Evolutionary conservation across 805 yeast species (phyloP).

Genomic region (Starmera pachycereana): DNA sequence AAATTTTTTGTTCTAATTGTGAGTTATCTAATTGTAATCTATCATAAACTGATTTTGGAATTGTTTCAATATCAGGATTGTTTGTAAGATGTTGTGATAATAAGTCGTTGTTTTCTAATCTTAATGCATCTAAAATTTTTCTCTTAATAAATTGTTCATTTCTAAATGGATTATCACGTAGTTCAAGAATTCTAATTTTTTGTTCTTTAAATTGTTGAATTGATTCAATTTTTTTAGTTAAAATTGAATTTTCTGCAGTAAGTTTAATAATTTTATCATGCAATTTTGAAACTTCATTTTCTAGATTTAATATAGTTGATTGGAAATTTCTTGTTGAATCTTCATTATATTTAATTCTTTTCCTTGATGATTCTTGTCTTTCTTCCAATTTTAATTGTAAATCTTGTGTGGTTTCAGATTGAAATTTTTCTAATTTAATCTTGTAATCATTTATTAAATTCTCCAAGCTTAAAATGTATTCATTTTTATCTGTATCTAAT

Average conservation of each 20-base stretch:
- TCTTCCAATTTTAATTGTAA: too few relatives aligned
- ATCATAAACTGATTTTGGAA: conserved; percentile 59
- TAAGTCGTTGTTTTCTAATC: conserved; percentile 50
- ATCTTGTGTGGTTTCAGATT: conserved; percentile 4
- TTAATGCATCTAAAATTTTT: conserved; percentile 37
- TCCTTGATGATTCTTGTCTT: conserved; percentile 20
- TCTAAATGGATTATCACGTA: conserved; percentile 55
- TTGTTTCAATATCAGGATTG: conserved; percentile 17
- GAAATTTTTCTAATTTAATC: conserved; percentile 32
- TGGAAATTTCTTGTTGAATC: conserved; percentile 15
- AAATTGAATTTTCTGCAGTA: conserved; percentile 24
- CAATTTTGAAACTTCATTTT: conserved; percentile 30
- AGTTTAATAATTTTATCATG: conserved; percentile 26
- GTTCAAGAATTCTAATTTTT: conserved; percentile 43
- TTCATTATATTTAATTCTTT: conserved; percentile 19
- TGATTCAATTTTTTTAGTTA: conserved; percentile 28
- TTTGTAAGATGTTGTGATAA: conserved; percentile 14
- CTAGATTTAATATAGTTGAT: conserved; percentile 23
- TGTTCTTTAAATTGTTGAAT: conserved; percentile 25
- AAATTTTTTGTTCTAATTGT: conserved; percentile 35
- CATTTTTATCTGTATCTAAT: conserved; percentile 25
- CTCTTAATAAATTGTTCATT: conserved; percentile 53
- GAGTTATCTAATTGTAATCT: conserved; percentile 45
- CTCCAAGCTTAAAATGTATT: conserved; percentile 15
- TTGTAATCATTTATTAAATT: conserved; percentile 46